Evolutionary conservation across 345 rosid genomes (phyloP).

Genomic region (Hibiscus mutabilis): DNA sequence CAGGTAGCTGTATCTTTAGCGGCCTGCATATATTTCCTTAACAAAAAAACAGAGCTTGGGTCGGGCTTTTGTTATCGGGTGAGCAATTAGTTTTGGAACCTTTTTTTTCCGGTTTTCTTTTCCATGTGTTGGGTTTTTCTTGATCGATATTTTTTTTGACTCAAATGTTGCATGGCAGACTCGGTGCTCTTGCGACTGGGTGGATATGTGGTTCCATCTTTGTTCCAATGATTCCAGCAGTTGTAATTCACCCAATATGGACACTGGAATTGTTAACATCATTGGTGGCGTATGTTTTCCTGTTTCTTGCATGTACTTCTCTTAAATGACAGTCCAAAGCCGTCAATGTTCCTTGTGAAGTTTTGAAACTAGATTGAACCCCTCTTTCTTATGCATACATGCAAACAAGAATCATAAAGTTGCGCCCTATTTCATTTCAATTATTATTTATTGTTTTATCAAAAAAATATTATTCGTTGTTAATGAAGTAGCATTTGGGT

Average conservation of each 20-base stretch:
- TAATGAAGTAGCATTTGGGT: neutral
- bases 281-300: conserved; percentile 61
- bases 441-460: too few species aligned
- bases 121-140: neutral
- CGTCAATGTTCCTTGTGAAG: neutral
- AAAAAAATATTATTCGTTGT: too few species aligned
- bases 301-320: conserved; percentile 84
- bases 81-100: neutral
- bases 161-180: conserved; percentile 28
- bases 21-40: conserved; percentile 88
- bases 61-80: conserved; percentile 42
- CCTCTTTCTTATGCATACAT: neutral
- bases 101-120: neutral
- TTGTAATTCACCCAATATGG: conserved; percentile 75
- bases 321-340: conserved; percentile 43
- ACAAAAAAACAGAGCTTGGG: conserved; percentile 86
- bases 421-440: too few species aligned
- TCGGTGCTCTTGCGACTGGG: conserved; percentile 72
- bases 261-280: conserved; percentile 92
- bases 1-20: conserved; percentile 95
- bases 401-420: neutral
- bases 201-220: conserved; percentile 75
- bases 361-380: neutral
- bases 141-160: neutral
- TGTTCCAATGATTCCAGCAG: conserved; percentile 78